Base-by-base conservation (phyloP, 2,329 filamentous ascomycete genomes). In the Diplodia corticola region DNA sequence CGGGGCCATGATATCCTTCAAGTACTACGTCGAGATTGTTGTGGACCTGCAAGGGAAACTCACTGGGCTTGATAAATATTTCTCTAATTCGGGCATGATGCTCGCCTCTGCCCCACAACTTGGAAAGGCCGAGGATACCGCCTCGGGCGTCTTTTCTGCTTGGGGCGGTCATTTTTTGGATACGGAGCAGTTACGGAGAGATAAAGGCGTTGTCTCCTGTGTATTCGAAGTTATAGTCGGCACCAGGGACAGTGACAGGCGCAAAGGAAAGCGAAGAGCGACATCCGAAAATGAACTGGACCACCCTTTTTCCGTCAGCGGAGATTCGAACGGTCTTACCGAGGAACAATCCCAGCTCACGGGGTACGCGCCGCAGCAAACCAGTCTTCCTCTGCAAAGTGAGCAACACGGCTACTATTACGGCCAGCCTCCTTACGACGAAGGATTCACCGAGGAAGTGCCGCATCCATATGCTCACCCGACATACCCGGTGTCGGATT, bases 1-100 rank as follows among this genome's bases (percentile, higher is more conserved):
- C 0, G 93, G 94, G 3, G 89, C 91, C 37, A 95, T 98, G 89
- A 95, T 99, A 70, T 93, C 89, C 71, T 98, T 99, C 81, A 92
- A 90, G 71, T 98, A 99, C 74, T 91, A 93, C 70, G 85, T 97
- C 22, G 95, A 99, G 77, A 91, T 97, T 2, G 89, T 98, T 30
- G 87, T 97, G 24, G 95, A 99, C 74, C 84, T 98, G 0, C 93
- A 95, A 54, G 94, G 94, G 44, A 95, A 92, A 75, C 80, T 97
- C 48, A 87, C 89, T 1, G 87, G 87, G n/a, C 88, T 92, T 69
- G 89, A 92, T 72, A 85, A 88, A 49, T 85, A 86, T 70, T 79
- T 88, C 20, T 85, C 84, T 10, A 84, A 82, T 49, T 77, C 84
- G 57, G 83, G 82, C 63, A 80, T 86, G 71, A 86, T 80, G 74